Evolutionary conservation across 768 basidiomycete species (phyloP), one percentile per base, ranked within the genome.

Genomic region (Panaeolus cyanescens): DNA sequence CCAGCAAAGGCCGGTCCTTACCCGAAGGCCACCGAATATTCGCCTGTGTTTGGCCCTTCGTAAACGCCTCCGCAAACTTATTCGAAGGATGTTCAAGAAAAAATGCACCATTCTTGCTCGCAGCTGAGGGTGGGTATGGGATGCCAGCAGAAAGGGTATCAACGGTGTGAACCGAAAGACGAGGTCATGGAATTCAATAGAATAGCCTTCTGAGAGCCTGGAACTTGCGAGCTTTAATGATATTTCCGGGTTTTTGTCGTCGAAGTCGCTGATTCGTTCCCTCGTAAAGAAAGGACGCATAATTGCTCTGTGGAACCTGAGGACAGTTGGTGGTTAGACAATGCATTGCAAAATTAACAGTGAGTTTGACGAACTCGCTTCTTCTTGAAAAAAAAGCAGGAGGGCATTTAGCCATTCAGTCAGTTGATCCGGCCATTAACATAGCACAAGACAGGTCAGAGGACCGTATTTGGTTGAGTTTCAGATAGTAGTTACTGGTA

Each of bases 201-300:
- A 75, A 33, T 81, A 74, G 2, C 84, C 86, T 20, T 74, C 71
- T 4, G 66, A 59, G 30, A 85, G 75, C 7, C 86, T 77, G 3
- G 67, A 68, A 50, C 79, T 80, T 53, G 84, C 76, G 50, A 78
- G 70, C 4, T 68, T 65, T 20, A 88, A 71, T 0, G 80, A 78
- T 30, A 80, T 73, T 34, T 79, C 78, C 3, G 85, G 78, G 37
- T 88, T 84, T 17, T 79, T 74, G 59, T 83, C 85, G 65, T 88
- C 84, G 60, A 87, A 88, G 66, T 87, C 82, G 40, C 80, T 81
- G 32, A 87, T 82, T 56, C 80, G 74, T 19, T 89, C 88, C 32
- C 78, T 79, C 61, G 70, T 82, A 73, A 91, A 90, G 75, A 89
- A 90, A 0, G 88, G 88, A 0, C 89, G 83, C 0, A 87, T 85